Conservation (phyloP, 352 stramenopile genomes). For the Sclerospora graminicola region DNA sequence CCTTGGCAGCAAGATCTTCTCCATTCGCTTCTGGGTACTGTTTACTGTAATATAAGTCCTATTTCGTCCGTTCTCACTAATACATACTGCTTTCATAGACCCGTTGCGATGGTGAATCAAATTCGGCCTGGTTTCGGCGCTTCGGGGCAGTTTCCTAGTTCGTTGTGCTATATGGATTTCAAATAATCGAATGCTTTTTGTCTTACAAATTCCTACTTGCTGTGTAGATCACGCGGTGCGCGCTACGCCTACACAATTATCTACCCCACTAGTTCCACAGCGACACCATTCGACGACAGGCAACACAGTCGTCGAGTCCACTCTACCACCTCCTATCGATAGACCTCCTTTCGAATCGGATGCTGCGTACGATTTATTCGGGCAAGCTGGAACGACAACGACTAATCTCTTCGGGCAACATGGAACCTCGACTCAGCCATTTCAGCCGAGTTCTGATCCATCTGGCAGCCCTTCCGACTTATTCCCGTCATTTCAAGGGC, state of each 20-base stretch:
- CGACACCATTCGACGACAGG: conserved; percentile 18
- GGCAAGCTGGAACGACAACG: conserved; percentile 2
- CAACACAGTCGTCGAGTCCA: conserved; percentile 7
- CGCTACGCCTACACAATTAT: conserved; percentile 39
- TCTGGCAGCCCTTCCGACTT: conserved; percentile 18
- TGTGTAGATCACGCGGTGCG: conserved; percentile 28
- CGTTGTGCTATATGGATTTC: not conserved
- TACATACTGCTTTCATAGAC: conserved; percentile 6
- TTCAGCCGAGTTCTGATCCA: conserved; percentile 20
- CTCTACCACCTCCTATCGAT: conserved; percentile 6
- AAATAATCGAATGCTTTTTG: not conserved
- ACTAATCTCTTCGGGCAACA: conserved; percentile 11
- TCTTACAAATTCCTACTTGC: not conserved
- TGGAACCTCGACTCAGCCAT: conserved; percentile 1
- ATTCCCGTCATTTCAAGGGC: conserved; percentile 15
- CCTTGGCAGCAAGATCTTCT: conserved; percentile 7
- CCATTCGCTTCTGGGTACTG: conserved; percentile 22
- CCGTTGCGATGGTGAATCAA: conserved; percentile 32
- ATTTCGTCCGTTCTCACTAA: not conserved
- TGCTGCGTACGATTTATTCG: conserved; percentile 13
- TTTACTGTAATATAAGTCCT: not conserved
- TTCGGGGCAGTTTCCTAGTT: conserved; percentile 18
- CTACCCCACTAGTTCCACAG: conserved; percentile 39
- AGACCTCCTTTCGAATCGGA: conserved; percentile 1
- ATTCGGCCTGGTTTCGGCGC: conserved; percentile 16